A percentile compares a stretch with the other conserved stretches of the same genome.
phyloP scores from a whole-genome alignment of 768 basidiomycete species.

The Agrocybe chaxingu region DNA sequence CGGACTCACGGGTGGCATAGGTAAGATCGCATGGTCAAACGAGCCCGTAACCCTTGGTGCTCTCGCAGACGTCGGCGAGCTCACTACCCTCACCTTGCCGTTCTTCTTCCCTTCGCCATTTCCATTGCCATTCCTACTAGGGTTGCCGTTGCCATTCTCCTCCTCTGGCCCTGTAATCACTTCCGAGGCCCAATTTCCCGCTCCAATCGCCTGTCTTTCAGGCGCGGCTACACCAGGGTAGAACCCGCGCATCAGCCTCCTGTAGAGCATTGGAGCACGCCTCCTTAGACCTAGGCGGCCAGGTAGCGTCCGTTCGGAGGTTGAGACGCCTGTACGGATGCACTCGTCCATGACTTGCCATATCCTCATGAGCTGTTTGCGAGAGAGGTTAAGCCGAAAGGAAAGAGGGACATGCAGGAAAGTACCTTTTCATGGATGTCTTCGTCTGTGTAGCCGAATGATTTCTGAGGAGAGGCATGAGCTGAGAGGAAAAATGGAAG shows the following conservation, averaged over 20 bases:
- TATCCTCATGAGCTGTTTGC: conserved; percentile 57
- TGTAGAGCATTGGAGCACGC: conserved; percentile 86
- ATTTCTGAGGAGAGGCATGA: conserved; percentile 29
- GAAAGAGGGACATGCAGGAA: neutral
- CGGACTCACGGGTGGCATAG: conserved; percentile 73
- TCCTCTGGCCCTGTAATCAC: conserved; percentile 1
- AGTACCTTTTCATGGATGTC: conserved; percentile 71
- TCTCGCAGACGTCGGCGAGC: conserved; percentile 19
- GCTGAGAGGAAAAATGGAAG: neutral
- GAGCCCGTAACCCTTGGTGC: conserved; percentile 61
- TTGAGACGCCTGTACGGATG: conserved; percentile 81
- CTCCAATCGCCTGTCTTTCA: neutral
- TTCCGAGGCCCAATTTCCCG: conserved; percentile 1
- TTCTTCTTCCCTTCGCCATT: conserved; percentile 3
- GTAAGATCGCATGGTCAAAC: conserved; percentile 75
- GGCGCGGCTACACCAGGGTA: conserved; percentile 45
- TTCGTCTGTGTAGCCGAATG: conserved; percentile 71
- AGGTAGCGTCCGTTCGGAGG: conserved; percentile 76
- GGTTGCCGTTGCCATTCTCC: neutral
- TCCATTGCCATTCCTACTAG: neutral
- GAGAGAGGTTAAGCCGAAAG: neutral
- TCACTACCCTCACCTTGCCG: conserved; percentile 5
- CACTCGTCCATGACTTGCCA: conserved; percentile 94
- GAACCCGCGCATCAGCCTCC: conserved; percentile 86
- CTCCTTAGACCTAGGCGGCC: conserved; percentile 79